Evolutionary conservation across 306 rosid genomes (phyloP).

Genomic region (Quillaja saponaria): DNA sequence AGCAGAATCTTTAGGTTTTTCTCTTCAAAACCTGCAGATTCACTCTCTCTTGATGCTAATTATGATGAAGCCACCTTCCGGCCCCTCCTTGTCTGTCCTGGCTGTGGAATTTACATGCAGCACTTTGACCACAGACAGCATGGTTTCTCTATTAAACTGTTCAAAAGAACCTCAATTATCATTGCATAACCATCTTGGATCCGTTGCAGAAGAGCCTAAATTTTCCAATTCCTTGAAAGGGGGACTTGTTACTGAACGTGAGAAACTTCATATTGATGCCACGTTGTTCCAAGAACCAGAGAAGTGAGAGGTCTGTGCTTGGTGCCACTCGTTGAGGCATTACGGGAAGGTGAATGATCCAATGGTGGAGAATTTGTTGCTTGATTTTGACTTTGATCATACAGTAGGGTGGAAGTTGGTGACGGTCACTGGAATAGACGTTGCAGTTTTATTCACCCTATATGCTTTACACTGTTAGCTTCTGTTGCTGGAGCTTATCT

Average conservation of each 20-base stretch:
- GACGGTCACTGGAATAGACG: constrained; percentile 38
- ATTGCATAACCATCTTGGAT: constrained; percentile 54
- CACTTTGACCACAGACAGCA: constrained; percentile 63
- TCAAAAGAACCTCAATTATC: constrained; percentile 53
- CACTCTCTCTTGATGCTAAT: constrained; percentile 79
- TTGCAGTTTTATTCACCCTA: too few relatives aligned
- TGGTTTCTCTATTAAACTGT: constrained; percentile 80
- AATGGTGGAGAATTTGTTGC: constrained; percentile 76
- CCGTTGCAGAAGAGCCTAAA: constrained; percentile 58
- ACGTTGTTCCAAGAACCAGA: constrained; percentile 35
- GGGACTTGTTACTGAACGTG: constrained; percentile 59
- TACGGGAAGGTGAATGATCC: constrained; percentile 90
- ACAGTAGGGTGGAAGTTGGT: constrained; percentile 80
- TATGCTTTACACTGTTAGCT: too few relatives aligned
- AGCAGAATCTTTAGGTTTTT: constrained; percentile 29
- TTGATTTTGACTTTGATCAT: constrained; percentile 86
- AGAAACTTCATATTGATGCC: constrained; percentile 29
- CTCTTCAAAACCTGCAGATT: constrained; percentile 35
- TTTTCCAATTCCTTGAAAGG: constrained; percentile 66
- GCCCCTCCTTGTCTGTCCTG: constrained; percentile 61
- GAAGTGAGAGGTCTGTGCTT: constrained; percentile 76
- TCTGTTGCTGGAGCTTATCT: too few relatives aligned
- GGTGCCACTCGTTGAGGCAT: constrained; percentile 89
- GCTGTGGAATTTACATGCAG: constrained; percentile 95
- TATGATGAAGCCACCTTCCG: constrained; percentile 54